Conservation (phyloP, 2,329 filamentous ascomycete species). For the Torrubiella hemipterigena region DNA sequence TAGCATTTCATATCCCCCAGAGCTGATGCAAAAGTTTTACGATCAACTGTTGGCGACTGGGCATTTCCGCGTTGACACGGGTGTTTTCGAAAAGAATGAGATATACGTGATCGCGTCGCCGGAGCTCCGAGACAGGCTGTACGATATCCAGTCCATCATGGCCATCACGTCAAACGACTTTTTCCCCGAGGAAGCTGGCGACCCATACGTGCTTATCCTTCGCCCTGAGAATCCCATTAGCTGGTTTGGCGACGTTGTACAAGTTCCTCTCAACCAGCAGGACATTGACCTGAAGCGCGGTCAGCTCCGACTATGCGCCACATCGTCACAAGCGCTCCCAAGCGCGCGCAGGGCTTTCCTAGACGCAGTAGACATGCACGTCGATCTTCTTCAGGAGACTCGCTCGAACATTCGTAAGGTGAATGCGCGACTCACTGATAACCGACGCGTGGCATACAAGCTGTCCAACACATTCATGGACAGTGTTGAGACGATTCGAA, state of each 20-base stretch:
- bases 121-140: constrained; percentile 58
- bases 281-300: constrained; percentile 77
- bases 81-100: constrained; percentile 58
- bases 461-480: constrained; percentile 98
- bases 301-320: constrained; percentile 76
- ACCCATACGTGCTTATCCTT: constrained; percentile 71
- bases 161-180: constrained; percentile 50
- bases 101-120: constrained; percentile 80
- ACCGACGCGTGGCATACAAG: constrained; percentile 91
- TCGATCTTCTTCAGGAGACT: constrained; percentile 84
- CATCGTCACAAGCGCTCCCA: constrained; percentile 68
- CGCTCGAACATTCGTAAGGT: constrained; percentile 89
- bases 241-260: constrained; percentile 72
- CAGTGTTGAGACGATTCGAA: constrained; percentile 84
- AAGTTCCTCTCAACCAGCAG: constrained; percentile 61
- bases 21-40: constrained; percentile 63
- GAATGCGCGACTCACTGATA: constrained; percentile 81
- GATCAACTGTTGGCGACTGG: constrained; percentile 70
- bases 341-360: constrained; percentile 70
- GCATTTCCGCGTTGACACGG: constrained; percentile 76
- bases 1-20: constrained; percentile 61
- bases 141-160: constrained; percentile 77
- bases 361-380: constrained; percentile 67
- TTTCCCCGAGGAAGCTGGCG: constrained; percentile 57
- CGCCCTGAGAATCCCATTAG: constrained; percentile 65